Evolutionary conservation across 2,329 filamentous ascomycete genomes (phyloP).

Genomic region (Hirsutella minnesotensis): DNA sequence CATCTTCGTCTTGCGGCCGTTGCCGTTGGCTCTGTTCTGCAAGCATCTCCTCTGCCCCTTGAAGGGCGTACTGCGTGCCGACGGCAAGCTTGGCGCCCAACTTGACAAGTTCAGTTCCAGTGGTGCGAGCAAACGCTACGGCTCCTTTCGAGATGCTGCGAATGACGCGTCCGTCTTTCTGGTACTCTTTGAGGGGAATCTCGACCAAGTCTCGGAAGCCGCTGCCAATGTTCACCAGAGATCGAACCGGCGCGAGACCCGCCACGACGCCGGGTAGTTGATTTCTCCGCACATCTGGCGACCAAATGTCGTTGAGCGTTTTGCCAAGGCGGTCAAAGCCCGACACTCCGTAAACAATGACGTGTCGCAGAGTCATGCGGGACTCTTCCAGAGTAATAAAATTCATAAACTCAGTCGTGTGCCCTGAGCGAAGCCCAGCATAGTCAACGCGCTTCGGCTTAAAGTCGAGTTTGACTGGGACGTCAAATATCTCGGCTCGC

Average conservation of each 20-base stretch:
- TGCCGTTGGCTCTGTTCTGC: conserved; percentile 21
- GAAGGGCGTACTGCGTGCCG: conserved; percentile 85
- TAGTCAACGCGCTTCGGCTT: conserved; percentile 99
- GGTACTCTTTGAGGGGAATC: conserved; percentile 84
- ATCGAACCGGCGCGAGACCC: conserved; percentile 79
- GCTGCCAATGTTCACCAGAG: conserved; percentile 80
- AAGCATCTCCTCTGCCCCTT: conserved; percentile 76
- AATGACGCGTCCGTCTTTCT: conserved; percentile 84
- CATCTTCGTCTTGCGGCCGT: conserved; percentile 34
- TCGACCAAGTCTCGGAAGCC: conserved; percentile 80
- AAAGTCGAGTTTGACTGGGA: conserved; percentile 81
- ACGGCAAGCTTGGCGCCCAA: conserved; percentile 89
- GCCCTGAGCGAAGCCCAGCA: conserved; percentile 78
- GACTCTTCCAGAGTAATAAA: conserved; percentile 87
- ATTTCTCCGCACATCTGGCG: conserved; percentile 78
- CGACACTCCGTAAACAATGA: conserved; percentile 83
- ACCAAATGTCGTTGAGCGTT: conserved; percentile 92
- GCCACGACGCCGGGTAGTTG: conserved; percentile 84
- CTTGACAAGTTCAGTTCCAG: conserved; percentile 86
- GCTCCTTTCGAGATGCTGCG: conserved; percentile 89
- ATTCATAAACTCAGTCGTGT: conserved; percentile 98
- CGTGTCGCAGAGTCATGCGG: conserved; percentile 73
- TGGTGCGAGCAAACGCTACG: conserved; percentile 80
- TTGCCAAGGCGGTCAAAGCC: conserved; percentile 86
- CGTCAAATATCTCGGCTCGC: conserved; percentile 72